Conservation (phyloP, 1,284 basidiomycete species). For the Macrocystidia cucumis region DNA sequence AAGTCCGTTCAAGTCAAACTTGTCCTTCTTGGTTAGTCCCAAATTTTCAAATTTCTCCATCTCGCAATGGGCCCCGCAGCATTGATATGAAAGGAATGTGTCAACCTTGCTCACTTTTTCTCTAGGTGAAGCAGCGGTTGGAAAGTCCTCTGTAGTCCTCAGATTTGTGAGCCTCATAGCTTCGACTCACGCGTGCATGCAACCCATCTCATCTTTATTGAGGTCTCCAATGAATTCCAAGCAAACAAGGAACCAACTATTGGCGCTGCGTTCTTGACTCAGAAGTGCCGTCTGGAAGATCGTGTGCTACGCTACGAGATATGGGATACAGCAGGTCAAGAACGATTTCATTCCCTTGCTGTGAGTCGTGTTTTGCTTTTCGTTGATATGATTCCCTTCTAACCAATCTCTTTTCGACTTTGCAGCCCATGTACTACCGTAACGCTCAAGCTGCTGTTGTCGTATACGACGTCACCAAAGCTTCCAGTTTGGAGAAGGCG, state of each 20-base stretch:
- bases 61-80: no score
- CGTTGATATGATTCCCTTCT: not conserved
- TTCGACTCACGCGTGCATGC: constrained; percentile 8
- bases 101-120: constrained; percentile 6
- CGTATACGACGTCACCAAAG: constrained; percentile 95
- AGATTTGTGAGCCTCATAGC: constrained; percentile 74
- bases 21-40: constrained; percentile 68
- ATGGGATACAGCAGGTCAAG: constrained; percentile 94
- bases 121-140: constrained; percentile 95
- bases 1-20: constrained; percentile 90
- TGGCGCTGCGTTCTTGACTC: constrained; percentile 89
- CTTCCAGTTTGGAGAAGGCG: constrained; percentile 93
- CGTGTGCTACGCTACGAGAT: constrained; percentile 93
- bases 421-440: constrained; percentile 94
- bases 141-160: constrained; percentile 98
- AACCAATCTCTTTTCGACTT: constrained; percentile 10
- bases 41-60: no score
- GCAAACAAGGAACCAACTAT: constrained; percentile 98
- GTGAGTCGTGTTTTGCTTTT: constrained; percentile 33
- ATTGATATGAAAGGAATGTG: not conserved
- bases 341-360: constrained; percentile 90
- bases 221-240: constrained; percentile 91
- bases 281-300: constrained; percentile 88
- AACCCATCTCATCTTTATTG: no score
- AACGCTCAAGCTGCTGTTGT: constrained; percentile 98